Base-by-base conservation (phyloP, 2,329 filamentous ascomycete genomes). In the Aspergillus phoenicis region DNA sequence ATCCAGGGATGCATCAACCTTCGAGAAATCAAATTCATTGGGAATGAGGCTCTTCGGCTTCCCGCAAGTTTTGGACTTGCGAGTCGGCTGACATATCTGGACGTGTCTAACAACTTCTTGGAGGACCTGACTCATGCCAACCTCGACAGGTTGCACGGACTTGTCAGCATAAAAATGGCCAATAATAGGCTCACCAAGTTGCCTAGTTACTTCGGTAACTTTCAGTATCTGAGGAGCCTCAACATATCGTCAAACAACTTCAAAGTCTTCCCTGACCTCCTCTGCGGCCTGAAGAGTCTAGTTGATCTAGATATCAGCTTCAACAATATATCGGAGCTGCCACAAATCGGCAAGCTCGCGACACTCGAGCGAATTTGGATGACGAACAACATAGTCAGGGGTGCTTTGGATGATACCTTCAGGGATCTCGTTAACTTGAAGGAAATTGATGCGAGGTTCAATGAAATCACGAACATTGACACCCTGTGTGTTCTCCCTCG, bases 271-370 rank as follows among this genome's bases (percentile, higher is more conserved):
- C 95, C 95, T 0, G 83, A 89, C 22, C 96, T 96, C 69, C 82
- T 99, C 22, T 94, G 92, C 75, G 85, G 91, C 24, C 80, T 99
- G 20, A 87, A 87, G 66, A 93, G 89, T 47, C 80, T 99, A 49
- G 91, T 97, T 11, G 94, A 99, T 73, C 85, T 99, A 43, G 95
- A 99, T 71, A 87, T 99, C 72, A 98, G 94, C 74, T 99, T 99
- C 84, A 99, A 99, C 73, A 86, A 89, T 43, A 97, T 99, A 64
- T 85, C 86, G 10, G 85, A 82, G 57, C 80, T 99, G 7, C 93
- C 93, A 0, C 87, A 88, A 64, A 91, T 99, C 66, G 91, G 93
- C 6, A 87, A 87, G 58, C 79, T 99, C 60, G 87, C 84, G 60
- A 91, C 88, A 58, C 80, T 99, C 39, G 95, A 98, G 77, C 88